Evolutionary conservation across 2,329 filamentous ascomycete genomes (phyloP).

Genomic region (Cladobotryum protrusum): DNA sequence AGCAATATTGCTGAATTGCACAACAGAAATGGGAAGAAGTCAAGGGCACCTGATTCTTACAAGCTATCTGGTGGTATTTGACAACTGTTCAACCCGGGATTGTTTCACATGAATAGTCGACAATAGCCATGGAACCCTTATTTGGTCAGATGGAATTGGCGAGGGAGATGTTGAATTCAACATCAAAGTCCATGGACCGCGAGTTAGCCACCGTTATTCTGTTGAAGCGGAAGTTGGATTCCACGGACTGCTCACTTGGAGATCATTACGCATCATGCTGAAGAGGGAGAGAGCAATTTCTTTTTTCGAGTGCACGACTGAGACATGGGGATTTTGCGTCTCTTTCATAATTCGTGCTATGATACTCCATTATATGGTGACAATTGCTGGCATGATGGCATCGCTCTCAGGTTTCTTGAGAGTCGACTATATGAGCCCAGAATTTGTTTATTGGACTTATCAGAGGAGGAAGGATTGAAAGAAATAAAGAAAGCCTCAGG

Average conservation of each 20-base stretch:
- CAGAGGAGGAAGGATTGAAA: conserved; percentile 39
- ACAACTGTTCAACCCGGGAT: conserved; percentile 53
- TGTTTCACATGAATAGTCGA: conserved; percentile 51
- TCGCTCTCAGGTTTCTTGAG: conserved; percentile 59
- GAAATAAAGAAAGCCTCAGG: conserved; percentile 54
- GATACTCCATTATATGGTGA: conserved; percentile 30
- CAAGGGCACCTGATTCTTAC: conserved; percentile 40
- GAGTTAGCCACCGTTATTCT: conserved; percentile 37
- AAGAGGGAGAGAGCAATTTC: too few relatives aligned
- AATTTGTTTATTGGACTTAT: conserved; percentile 44
- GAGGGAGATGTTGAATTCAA: conserved; percentile 44
- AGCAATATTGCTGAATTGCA: conserved; percentile 47
- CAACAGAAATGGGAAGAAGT: conserved; percentile 32
- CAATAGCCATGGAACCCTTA: conserved; percentile 51
- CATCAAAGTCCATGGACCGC: conserved; percentile 45
- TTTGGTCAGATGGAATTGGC: conserved; percentile 48
- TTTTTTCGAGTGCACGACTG: conserved; percentile 28
- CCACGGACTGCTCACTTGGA: conserved; percentile 42
- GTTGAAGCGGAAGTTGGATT: conserved; percentile 51
- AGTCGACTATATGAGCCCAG: conserved; percentile 52
- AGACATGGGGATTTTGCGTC: too few relatives aligned
- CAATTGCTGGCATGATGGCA: conserved; percentile 42
- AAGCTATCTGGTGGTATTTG: conserved; percentile 54
- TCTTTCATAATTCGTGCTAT: conserved; percentile 33
- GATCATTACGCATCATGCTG: conserved; percentile 18